Evolutionary conservation across 495 filamentous ascomycete genomes (phyloP).

Genomic region (Rhizodiscina lignyota): DNA sequence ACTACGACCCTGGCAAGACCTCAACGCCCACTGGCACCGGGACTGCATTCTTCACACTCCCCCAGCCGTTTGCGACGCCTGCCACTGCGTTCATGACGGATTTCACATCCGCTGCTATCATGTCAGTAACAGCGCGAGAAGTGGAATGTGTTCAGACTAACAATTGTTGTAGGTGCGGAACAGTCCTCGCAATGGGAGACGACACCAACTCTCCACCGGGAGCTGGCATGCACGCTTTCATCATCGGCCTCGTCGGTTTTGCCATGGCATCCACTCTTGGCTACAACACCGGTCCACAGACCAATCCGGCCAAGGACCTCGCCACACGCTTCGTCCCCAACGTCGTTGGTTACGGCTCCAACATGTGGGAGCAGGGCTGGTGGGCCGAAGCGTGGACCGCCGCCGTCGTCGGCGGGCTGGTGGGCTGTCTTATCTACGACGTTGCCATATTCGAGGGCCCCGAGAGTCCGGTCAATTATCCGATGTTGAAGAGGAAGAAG

Average conservation of each 20-base stretch:
- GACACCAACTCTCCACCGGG: constrained; percentile 2
- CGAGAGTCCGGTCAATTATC: constrained; percentile 2
- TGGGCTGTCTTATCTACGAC: constrained; percentile 1
- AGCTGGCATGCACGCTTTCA: constrained; percentile 3
- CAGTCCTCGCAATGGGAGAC: constrained; percentile 2
- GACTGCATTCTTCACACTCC: constrained; percentile 3
- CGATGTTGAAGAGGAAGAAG: constrained; percentile 2
- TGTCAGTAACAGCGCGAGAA: neutral
- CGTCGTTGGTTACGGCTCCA: no score
- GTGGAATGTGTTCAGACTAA: no score
- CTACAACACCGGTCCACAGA: no score
- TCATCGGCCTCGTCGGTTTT: neutral
- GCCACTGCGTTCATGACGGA: no score
- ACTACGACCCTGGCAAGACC: neutral
- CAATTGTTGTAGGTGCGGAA: no score
- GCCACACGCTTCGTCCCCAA: no score
- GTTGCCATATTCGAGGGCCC: constrained; percentile 4
- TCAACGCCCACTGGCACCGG: neutral
- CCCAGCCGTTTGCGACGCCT: no score
- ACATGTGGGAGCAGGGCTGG: constrained; percentile 2
- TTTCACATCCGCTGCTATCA: no score
- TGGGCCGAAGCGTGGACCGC: constrained; percentile 2
- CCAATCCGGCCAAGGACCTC: no score
- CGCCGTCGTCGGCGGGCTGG: neutral
- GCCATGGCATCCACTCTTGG: no score